Base-by-base conservation (phyloP, 1,284 basidiomycete genomes). In the Cutaneotrichosporon dermatis region DNA sequence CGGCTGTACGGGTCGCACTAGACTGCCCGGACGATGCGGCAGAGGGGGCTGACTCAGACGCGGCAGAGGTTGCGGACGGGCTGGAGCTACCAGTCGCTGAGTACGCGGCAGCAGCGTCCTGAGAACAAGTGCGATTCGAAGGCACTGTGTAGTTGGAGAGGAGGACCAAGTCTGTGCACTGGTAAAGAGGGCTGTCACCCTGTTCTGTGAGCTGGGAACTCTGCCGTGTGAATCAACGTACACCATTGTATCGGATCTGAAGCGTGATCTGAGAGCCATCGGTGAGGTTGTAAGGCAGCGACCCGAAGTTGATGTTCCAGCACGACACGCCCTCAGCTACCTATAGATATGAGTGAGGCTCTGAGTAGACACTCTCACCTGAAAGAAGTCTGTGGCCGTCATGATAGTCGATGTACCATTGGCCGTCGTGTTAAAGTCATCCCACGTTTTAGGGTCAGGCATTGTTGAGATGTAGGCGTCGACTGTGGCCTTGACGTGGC, bases 131-230 rank as follows among this genome's bases (percentile, higher is more conserved):
- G n/a, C 76, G 73, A 66, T 78, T 80, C 57, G 76, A 67, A 4
- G 82, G 79, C 16, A 76, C 77, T 9, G 76, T 80, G 64, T 80
- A 80, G 66, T 76, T 80, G 53, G 78, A 82, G 45, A 83, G 80
- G 36, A 91, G 79, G 6, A 85, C 83, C 55, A 91, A 74, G 75
- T 90, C 88, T 49, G 88, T 81, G 70, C 88, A 90, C 85, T 90
- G 87, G 78, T 80, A 89, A 8, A 89, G 80, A 50, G 77, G 68
- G 40, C 85, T 85, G 69, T 90, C 88, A 15, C 86, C 79, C 80
- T 88, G 83, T 34, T 73, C 1, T 83, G 53, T 55, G 12, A 59
- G 45, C n/a, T 10, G 6, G 33, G 33, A 2, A 2, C 1, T 25
- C 3, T 4, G 16, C 16, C 10, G 4, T 10, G 11, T 11, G 16